Conservation (phyloP, 768 basidiomycete genomes). For the Russula sp. region DNA sequence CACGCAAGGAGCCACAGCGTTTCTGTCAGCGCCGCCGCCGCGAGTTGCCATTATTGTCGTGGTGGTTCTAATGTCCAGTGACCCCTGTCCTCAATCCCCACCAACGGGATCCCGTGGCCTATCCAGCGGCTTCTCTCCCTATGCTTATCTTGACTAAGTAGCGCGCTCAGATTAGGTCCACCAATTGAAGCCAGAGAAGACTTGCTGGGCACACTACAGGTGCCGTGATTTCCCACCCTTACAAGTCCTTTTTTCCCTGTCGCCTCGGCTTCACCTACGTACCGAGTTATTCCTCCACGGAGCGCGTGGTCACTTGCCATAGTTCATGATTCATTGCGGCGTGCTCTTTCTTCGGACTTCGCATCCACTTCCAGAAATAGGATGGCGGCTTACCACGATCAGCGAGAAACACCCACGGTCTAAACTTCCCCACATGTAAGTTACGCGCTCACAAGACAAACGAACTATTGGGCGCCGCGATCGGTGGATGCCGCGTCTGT, state of each 20-base stretch:
- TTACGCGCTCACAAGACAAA: neutral
- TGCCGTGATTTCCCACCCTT: neutral
- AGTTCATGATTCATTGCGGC: neutral
- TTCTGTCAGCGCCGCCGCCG: conserved; percentile 1
- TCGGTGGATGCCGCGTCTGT: conserved; percentile 1
- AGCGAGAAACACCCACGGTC: neutral
- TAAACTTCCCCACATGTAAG: neutral
- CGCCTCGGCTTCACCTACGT: neutral
- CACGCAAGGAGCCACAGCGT: neutral
- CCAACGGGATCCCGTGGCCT: neutral
- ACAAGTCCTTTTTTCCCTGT: neutral
- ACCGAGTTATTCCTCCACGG: neutral
- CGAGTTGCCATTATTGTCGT: neutral
- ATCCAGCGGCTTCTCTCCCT: neutral
- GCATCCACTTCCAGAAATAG: neutral
- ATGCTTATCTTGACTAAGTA: neutral
- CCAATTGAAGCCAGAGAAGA: neutral
- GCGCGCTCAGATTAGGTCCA: neutral
- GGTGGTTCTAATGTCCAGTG: neutral
- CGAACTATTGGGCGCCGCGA: neutral
- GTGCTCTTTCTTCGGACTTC: neutral
- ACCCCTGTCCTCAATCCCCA: neutral
- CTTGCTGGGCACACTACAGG: neutral
- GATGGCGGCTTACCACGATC: neutral
- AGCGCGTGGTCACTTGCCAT: neutral